phyloP scores from a whole-genome alignment of 1,139 yeast species.

The Saccharomycopsis hybrid region DNA sequence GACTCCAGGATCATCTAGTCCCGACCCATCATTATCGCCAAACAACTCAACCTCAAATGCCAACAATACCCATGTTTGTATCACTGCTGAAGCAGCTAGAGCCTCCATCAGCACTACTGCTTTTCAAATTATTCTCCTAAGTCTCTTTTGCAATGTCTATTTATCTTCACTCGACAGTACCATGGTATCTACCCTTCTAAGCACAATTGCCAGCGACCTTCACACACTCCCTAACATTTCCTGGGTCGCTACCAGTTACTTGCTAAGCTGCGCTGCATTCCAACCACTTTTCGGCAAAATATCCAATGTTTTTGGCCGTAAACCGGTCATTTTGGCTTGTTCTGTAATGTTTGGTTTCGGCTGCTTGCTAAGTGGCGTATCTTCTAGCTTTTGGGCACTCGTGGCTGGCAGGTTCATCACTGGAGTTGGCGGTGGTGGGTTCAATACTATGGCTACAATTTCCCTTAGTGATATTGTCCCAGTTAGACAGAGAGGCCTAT shows the following conservation, averaged over 20 bases:
- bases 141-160: slow-evolving; percentile 7
- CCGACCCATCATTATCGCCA: too few species aligned
- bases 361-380: slow-evolving; percentile 33
- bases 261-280: slow-evolving; percentile 50
- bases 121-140: slow-evolving; percentile 7
- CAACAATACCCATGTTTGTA: too few species aligned
- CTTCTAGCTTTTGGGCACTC: slow-evolving; percentile 23
- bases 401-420: slow-evolving; percentile 45
- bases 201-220: slow-evolving; percentile 45
- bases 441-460: slow-evolving; percentile 45
- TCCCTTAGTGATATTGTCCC: slow-evolving; percentile 49
- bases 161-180: slow-evolving; percentile 8
- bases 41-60: too few species aligned
- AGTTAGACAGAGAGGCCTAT: slow-evolving; percentile 46
- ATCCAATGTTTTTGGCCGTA: slow-evolving; percentile 78
- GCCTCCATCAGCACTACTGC: too few species aligned
- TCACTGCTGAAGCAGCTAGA: too few species aligned
- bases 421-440: slow-evolving; percentile 61
- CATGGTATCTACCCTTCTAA: slow-evolving; percentile 9
- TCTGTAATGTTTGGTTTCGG: slow-evolving; percentile 43
- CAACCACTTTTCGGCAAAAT: slow-evolving; percentile 76
- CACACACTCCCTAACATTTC: slow-evolving; percentile 44
- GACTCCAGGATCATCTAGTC: too few species aligned
- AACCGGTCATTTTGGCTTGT: slow-evolving; percentile 40
- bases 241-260: slow-evolving; percentile 55